These are phyloP conservation scores for Rhodotorula toruloides DNA, from an alignment of 768 basidiomycete genomes.

Conservation along the genomic window DNA sequence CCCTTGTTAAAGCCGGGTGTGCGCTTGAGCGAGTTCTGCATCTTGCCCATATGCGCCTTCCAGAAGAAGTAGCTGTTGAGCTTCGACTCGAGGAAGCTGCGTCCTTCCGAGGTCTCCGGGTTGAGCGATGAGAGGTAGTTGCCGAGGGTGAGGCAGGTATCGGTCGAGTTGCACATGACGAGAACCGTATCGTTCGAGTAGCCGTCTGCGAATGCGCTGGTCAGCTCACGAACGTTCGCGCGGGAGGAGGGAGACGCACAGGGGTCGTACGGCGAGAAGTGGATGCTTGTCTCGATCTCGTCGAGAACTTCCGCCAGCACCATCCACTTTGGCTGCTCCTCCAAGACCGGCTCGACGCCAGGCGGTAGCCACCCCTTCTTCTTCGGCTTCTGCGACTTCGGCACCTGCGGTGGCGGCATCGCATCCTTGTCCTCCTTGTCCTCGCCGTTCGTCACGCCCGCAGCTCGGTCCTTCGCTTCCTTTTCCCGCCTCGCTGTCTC, in stretches of 20 bases:
- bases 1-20: conserved; percentile 20
- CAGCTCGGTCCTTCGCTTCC: background rate
- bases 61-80: conserved; percentile 70
- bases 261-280: conserved; percentile 35
- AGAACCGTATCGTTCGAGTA: conserved; percentile 59
- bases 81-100: conserved; percentile 24
- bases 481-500: background rate
- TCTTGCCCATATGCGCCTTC: conserved; percentile 56
- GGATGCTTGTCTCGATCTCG: conserved; percentile 81
- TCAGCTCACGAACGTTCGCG: background rate
- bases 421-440: conserved; percentile 5
- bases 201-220: conserved; percentile 7
- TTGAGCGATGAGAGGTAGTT: conserved; percentile 66
- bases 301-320: conserved; percentile 74
- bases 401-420: background rate
- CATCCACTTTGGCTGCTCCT: conserved; percentile 93
- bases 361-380: conserved; percentile 60
- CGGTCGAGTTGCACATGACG: conserved; percentile 78
- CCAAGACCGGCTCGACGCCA: conserved; percentile 76
- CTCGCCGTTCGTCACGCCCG: no score
- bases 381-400: background rate
- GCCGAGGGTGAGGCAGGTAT: conserved; percentile 66
- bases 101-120: conserved; percentile 7
- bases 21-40: conserved; percentile 40
- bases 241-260: background rate